Percentiles rank a stretch among this genome's conserved stretches.
phyloP scores from a whole-genome alignment of 352 stramenopile species.

The Globisporangium canariense region DNA sequence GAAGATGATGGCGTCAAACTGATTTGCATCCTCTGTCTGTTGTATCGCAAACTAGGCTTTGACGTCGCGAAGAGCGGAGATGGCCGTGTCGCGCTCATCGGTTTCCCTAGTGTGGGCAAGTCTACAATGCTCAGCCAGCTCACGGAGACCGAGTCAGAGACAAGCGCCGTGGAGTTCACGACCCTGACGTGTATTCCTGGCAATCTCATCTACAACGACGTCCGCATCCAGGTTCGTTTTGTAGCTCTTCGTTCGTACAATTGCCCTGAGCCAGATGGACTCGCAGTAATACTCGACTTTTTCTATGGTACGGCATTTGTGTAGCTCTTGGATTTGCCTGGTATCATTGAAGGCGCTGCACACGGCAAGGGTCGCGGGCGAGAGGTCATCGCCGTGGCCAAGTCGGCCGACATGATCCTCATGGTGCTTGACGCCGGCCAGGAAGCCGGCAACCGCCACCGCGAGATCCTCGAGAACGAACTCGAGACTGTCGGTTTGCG shows the following conservation, averaged over 20 bases:
- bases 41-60: conserved; percentile 66
- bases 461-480: conserved; percentile 98
- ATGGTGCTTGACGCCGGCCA: conserved; percentile 99
- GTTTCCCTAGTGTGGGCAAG: conserved; percentile 89
- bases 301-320: background rate
- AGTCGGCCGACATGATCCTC: conserved; percentile 98
- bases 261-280: background rate
- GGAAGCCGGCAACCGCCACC: conserved; percentile 95
- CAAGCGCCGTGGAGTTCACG: conserved; percentile 97
- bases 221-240: conserved; percentile 89
- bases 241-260: background rate
- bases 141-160: conserved; percentile 96
- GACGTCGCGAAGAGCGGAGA: conserved; percentile 95
- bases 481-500: conserved; percentile 98
- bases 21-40: background rate
- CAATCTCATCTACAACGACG: conserved; percentile 95
- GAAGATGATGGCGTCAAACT: background rate
- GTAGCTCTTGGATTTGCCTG: conserved; percentile 97
- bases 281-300: background rate
- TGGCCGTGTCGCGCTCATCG: conserved; percentile 96
- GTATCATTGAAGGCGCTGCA: conserved; percentile 99
- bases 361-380: conserved; percentile 96
- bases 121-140: conserved; percentile 90
- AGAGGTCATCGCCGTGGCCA: conserved; percentile 98
- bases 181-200: conserved; percentile 98